Percentiles rank a stretch among this genome's conserved stretches.
Evolutionary conservation across 1,139 yeast species (phyloP).

Genomic region (Williopsis jadinii): DNA sequence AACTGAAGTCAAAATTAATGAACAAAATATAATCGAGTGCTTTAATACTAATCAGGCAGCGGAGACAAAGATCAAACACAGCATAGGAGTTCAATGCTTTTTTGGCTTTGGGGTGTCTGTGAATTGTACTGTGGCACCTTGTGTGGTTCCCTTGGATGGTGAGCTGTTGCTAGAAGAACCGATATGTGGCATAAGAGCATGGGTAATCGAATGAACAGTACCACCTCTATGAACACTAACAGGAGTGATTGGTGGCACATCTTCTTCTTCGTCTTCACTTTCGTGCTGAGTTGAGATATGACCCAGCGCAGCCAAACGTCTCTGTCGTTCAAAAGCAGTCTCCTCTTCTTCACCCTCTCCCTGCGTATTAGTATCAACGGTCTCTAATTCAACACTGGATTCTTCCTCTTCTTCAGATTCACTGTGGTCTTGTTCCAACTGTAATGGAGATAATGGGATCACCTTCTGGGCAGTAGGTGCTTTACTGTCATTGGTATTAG

Average conservation of each 20-base stretch:
- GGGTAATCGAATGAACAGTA: too few species aligned
- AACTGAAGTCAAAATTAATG: too few species aligned
- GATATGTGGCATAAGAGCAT: too few species aligned
- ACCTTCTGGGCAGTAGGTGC: background rate
- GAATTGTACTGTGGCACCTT: background rate
- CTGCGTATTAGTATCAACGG: conserved; percentile 2
- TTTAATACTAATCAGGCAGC: too few species aligned
- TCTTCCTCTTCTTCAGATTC: conserved; percentile 13
- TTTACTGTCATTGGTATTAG: background rate
- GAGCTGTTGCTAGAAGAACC: too few species aligned
- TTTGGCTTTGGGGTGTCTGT: background rate
- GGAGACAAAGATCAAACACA: background rate
- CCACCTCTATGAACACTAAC: too few species aligned
- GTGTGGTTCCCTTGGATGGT: too few species aligned
- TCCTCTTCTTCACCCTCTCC: conserved; percentile 34
- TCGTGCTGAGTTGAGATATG: conserved; percentile 45
- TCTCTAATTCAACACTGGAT: conserved; percentile 8
- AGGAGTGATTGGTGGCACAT: background rate
- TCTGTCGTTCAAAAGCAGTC: conserved; percentile 62
- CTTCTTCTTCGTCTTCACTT: conserved; percentile 38
- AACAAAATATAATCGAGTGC: too few species aligned
- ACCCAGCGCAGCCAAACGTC: conserved; percentile 83
- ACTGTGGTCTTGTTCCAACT: too few species aligned
- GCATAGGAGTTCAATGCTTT: background rate
- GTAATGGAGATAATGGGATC: conserved; percentile 1